Evolutionary conservation across 495 filamentous ascomycete genomes (phyloP).

Genomic region (Neurospora sp.): DNA sequence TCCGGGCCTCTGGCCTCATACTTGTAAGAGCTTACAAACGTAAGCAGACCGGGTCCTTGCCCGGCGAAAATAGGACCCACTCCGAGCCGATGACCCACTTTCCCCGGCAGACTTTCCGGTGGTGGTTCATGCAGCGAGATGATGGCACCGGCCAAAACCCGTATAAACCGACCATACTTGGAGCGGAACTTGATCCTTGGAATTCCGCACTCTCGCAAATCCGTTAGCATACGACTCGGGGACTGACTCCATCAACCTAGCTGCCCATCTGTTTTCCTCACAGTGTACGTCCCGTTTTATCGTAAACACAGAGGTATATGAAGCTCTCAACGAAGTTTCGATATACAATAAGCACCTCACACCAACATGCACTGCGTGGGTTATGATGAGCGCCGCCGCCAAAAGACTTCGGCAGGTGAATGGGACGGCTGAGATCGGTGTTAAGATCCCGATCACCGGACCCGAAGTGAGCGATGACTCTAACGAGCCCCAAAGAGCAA

Average conservation of each 20-base stretch:
- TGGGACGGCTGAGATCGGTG: neutral
- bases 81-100: neutral
- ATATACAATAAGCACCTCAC: neutral
- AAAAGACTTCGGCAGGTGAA: neutral
- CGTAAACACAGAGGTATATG: neutral
- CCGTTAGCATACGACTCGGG: neutral
- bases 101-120: neutral
- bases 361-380: neutral
- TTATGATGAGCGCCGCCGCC: neutral
- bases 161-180: neutral
- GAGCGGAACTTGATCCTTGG: neutral
- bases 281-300: neutral
- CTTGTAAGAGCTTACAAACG: neutral
- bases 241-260: neutral
- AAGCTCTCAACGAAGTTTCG: neutral
- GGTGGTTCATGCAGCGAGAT: neutral
- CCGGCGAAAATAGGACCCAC: neutral
- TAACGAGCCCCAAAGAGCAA: neutral
- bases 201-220: neutral
- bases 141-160: neutral
- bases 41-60: neutral
- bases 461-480: neutral
- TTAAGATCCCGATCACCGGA: neutral
- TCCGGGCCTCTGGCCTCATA: neutral
- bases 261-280: neutral